Base-by-base conservation (phyloP, 208 protist genomes). In the Acanthamoeba castellanii region DNA sequence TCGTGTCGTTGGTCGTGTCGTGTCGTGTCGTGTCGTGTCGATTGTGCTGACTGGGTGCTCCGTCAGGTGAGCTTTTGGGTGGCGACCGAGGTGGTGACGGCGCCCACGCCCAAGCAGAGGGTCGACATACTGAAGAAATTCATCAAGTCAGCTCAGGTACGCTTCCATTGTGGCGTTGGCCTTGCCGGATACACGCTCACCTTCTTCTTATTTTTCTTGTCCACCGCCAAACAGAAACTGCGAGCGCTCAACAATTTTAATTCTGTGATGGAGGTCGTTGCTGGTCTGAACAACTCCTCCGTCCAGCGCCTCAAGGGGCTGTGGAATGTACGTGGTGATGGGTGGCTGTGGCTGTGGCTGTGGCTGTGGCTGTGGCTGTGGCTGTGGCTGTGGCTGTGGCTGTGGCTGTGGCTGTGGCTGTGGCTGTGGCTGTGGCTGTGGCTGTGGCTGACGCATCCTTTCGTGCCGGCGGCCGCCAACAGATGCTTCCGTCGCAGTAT, bases 1-100 rank as follows among this genome's bases (percentile, higher is more conserved):
- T 42, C 9, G 7, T 7, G 70, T n/a, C n/a, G n/a, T n/a, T n/a
- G 4, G 47, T 11, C 7, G 47, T 52, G 47, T 4, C 47, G 11
- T 52, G 47, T 4, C 4, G 47, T 52, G 47, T 4, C 47, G 11
- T 52, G 47, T 52, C 47, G 11, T 14, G 47, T 14, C 11, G 30
- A 16, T 3, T 47, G 13, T 81, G 72, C 82, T 70, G 27, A 90
- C 18, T 88, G 27, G 3, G 74, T 37, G 30, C 27, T 66, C 22
- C 27, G 20, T 3, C 90, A 94, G 92, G 78, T 94, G 30, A 89
- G 74, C 76, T 94, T 88, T 22, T 94, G 92, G 92, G 92, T 94
- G 72, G 66, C 92, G 4, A 94, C 92, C 1, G 88, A 93, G 59
- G 88, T 93, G 42, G 57, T 93, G 3, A 76, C 57, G 8, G 66